Base-by-base conservation (phyloP, 345 rosid genomes). In the Cardamine occulta region DNA sequence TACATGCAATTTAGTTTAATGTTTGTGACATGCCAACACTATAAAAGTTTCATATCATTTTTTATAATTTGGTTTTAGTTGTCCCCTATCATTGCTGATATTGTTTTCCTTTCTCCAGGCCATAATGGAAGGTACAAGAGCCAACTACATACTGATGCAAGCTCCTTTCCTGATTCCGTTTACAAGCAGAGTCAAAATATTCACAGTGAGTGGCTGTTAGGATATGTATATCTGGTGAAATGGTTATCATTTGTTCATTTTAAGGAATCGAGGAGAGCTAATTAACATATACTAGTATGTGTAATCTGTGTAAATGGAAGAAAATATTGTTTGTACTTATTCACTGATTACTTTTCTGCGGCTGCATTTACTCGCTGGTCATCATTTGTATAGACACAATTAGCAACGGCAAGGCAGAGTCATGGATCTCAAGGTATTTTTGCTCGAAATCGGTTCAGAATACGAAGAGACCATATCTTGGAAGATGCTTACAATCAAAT, bases 401-500 rank as follows among this genome's bases (percentile, higher is more conserved):
- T 96, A 85, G 81, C 80, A 47, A 79, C 85, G 24, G 88, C 80
- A 70, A 87, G 93, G 90, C 93, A 88, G 83, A 84, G 80, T 75
- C 74, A 87, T 56, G 97, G 93, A 57, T 66, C 90, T 66, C 93
- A 86, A 76, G 85, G 86, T 73, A 90, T 88, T 82, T 89, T 89
- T 62, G 70, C 93, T 31, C 88, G 94, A 81, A 93, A 87, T 68
- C 88, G 95, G 74, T 96, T 91, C 84, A 89, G 89, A 86, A 96
- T 96, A 55, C 89, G 97, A 31, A 82, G 99, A 80, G 94, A 93
- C 83, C 99, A 80, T 82, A 93, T 96, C 74, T 70, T 96, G 78
- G 98, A 96, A 85, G 99, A 96, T 86, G 98, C 99, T 75, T 96
- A 85, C 82, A 88, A 75, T 84, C 99, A 96, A 85, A 91, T 96